Conservation (phyloP, 1,139 yeast species). For the Geotrichum fermentans region DNA sequence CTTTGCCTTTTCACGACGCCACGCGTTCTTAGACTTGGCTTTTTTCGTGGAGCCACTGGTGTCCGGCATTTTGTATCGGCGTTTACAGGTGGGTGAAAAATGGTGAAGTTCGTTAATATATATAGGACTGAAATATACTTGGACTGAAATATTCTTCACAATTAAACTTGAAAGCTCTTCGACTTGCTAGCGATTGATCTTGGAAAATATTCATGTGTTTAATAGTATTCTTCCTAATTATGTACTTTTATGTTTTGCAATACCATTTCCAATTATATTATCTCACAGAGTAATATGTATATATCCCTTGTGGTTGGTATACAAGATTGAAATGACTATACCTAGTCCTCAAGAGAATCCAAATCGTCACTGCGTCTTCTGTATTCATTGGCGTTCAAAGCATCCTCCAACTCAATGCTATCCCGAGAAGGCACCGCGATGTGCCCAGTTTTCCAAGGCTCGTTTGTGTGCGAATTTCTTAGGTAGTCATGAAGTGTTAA, state of each 20-base stretch:
- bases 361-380: slow-evolving; percentile 1
- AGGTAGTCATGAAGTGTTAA: slow-evolving; percentile 46
- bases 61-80: slow-evolving; percentile 6
- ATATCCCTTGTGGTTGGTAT: too few relatives aligned
- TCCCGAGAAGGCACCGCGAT: slow-evolving; percentile 15
- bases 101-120: neutral
- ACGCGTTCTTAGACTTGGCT: slow-evolving; percentile 41
- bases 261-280: too few relatives aligned
- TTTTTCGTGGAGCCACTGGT: slow-evolving; percentile 8
- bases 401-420: slow-evolving; percentile 17
- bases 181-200: too few relatives aligned
- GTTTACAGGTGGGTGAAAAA: neutral
- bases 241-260: too few relatives aligned
- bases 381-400: slow-evolving; percentile 6
- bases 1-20: slow-evolving; percentile 58
- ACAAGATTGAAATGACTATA: too few relatives aligned
- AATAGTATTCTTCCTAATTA: too few relatives aligned
- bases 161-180: too few relatives aligned
- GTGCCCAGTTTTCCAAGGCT: slow-evolving; percentile 19
- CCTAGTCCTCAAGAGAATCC: too few relatives aligned
- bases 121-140: neutral
- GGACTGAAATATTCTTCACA: neutral
- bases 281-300: too few relatives aligned
- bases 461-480: neutral
- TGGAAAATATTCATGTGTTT: too few relatives aligned